Conservation (phyloP, 148 eudicot genomes). For the Amaranthus hypochondriacus region DNA sequence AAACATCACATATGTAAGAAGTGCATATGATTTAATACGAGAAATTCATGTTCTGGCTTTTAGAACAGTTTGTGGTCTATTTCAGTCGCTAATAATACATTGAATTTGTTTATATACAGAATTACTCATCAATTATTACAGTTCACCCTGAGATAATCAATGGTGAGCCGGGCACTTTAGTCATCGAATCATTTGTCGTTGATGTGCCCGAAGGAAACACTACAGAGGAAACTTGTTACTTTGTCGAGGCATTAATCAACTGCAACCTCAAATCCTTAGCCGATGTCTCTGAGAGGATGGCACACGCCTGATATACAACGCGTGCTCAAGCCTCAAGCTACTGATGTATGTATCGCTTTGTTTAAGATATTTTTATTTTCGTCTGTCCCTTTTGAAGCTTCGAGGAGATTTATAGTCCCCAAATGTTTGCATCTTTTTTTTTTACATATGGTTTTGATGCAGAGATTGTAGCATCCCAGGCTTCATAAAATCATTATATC, state of each 20-base stretch:
- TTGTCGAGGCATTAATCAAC: constrained; percentile 55
- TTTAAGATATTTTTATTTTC: background rate
- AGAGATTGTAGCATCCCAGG: constrained; percentile 33
- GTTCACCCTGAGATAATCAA: constrained; percentile 63
- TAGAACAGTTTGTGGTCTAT: no score
- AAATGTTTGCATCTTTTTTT: constrained; percentile 13
- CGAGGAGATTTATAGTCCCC: constrained; percentile 27
- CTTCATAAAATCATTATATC: constrained; percentile 10
- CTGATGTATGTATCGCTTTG: no score
- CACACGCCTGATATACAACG: constrained; percentile 24
- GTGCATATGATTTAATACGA: no score
- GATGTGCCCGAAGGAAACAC: constrained; percentile 76
- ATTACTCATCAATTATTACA: constrained; percentile 61
- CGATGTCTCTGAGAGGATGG: constrained; percentile 67
- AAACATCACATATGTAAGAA: no score
- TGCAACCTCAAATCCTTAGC: constrained; percentile 73
- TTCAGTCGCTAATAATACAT: background rate
- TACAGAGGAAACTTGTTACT: constrained; percentile 61
- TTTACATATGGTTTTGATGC: constrained; percentile 13
- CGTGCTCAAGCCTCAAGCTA: no score
- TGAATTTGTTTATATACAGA: constrained; percentile 35
- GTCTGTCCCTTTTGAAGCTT: constrained; percentile 21
- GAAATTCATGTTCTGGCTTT: no score
- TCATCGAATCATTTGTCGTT: constrained; percentile 66
- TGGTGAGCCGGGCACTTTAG: constrained; percentile 52